A percentile compares a stretch with the other conserved stretches of the same genome.
phyloP scores from a whole-genome alignment of 2,329 filamentous ascomycete species.

The Pseudogymnoascus destructans region DNA sequence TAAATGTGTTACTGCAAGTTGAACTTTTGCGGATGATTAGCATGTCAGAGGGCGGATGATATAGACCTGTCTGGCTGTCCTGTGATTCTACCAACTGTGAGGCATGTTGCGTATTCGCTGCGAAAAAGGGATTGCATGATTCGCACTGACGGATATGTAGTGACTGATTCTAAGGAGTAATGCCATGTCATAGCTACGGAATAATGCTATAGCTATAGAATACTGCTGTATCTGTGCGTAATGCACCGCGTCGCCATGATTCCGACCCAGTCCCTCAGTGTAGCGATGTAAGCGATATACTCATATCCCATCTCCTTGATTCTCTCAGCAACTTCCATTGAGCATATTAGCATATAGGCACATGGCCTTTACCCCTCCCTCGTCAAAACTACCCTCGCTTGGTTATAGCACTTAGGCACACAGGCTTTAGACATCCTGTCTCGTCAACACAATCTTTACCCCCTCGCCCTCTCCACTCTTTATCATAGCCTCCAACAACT shows the following conservation, averaged over 20 bases:
- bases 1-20: background rate
- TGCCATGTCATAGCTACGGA: background rate
- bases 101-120: background rate
- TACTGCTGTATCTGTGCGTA: background rate
- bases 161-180: background rate
- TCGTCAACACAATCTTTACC: slow-evolving; percentile 14
- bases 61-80: background rate
- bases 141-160: background rate
- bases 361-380: background rate
- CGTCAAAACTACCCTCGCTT: background rate
- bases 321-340: background rate
- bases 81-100: background rate
- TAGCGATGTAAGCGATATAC: background rate
- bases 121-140: background rate
- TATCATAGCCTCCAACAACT: slow-evolving; percentile 26
- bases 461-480: slow-evolving; percentile 26
- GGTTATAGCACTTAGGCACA: background rate
- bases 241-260: background rate
- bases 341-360: background rate
- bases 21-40: background rate
- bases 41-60: background rate
- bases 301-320: background rate
- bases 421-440: background rate
- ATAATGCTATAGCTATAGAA: background rate
- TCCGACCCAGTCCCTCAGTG: background rate